A percentile compares a stretch with the other conserved stretches of the same genome.
These are phyloP conservation scores for Cymbidium sinense DNA, from an alignment of 106 monocot genomes.

Conservation along the genomic window DNA sequence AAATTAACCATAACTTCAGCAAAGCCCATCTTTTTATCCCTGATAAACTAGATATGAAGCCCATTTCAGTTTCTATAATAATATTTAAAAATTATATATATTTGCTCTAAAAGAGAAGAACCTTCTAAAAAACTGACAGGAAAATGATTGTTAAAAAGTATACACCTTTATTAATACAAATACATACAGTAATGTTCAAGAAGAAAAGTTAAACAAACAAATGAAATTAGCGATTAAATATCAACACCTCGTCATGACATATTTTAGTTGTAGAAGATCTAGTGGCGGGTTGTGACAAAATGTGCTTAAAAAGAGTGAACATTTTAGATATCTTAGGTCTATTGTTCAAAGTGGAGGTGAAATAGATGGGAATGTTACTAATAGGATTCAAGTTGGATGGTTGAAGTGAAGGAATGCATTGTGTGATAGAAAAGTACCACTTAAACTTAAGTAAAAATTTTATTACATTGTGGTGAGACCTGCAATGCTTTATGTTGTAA, in stretches of 20 bases:
- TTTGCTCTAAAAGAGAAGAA: not conserved
- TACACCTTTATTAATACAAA: not conserved
- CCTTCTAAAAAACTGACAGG: not conserved
- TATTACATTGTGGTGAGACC: no score
- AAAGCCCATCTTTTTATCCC: constrained; percentile 48
- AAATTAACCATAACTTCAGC: constrained; percentile 95
- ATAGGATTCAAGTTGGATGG: no score
- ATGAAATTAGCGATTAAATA: not conserved
- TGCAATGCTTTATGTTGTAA: no score
- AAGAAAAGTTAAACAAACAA: not conserved
- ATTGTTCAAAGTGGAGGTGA: no score
- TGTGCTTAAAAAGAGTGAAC: no score
- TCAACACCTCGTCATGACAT: not conserved
- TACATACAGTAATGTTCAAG: not conserved
- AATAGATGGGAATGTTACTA: no score
- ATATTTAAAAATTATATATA: not conserved
- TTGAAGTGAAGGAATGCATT: no score
- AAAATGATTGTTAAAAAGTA: not conserved
- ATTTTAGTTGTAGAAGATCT: no score
- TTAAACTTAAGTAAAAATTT: no score
- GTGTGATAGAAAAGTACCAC: no score
- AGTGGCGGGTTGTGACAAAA: no score
- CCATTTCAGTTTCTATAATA: constrained; percentile 2
- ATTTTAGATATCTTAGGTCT: no score
- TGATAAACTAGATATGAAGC: constrained; percentile 31